These are phyloP conservation scores for Raphanus hybrid DNA, from an alignment of 441 rosid species.

Conservation along the genomic window DNA sequence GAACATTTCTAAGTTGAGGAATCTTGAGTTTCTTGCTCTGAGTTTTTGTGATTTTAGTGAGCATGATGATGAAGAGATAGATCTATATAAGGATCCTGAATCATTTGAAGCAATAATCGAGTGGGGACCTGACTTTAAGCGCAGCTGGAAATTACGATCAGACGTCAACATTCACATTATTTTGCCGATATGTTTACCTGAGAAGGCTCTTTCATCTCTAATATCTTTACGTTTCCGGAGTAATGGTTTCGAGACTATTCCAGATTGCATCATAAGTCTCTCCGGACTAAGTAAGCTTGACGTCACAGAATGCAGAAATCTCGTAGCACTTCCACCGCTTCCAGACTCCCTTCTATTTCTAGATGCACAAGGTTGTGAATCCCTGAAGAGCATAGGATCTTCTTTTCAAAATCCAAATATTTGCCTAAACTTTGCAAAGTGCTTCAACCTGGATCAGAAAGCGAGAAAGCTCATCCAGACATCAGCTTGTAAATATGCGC, in stretches of 20 bases:
- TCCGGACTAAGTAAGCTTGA: background rate
- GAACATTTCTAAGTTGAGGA: constrained; percentile 19
- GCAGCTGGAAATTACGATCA: constrained; percentile 32
- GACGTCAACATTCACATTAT: background rate
- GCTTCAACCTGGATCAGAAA: no score
- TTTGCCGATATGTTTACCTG: constrained; percentile 6
- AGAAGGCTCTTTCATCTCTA: constrained; percentile 33
- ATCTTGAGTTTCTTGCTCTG: constrained; percentile 15
- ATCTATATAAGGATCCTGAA: no score
- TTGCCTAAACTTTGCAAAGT: background rate
- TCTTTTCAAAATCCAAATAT: background rate
- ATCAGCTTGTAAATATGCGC: no score
- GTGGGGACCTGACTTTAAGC: background rate
- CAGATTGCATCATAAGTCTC: constrained; percentile 1
- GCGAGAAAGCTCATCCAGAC: no score
- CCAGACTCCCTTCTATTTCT: background rate
- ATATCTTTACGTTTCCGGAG: background rate
- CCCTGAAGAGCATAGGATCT: background rate
- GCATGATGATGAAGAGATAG: no score
- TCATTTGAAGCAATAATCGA: background rate
- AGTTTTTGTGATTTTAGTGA: background rate
- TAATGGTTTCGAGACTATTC: background rate
- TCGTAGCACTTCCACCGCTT: constrained; percentile 23
- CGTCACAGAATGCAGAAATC: background rate
- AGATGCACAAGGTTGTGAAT: background rate